Percentiles rank a stretch among this genome's conserved stretches.
phyloP scores from a whole-genome alignment of 805 yeast species.

The Clavispora carvajalis region DNA sequence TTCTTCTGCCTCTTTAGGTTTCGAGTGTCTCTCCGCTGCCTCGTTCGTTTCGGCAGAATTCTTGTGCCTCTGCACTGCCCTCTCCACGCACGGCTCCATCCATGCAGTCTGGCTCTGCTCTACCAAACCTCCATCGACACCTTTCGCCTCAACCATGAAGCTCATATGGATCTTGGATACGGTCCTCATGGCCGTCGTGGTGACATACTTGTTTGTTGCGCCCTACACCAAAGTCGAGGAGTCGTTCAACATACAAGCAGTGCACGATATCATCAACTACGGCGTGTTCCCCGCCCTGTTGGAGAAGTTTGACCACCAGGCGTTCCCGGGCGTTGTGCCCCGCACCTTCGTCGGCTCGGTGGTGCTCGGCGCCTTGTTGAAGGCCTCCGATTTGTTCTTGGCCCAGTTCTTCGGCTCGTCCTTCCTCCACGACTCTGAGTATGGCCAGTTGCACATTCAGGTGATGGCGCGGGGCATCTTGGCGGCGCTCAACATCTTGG shows the following conservation, averaged over 20 bases:
- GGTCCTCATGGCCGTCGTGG: constrained; percentile 41
- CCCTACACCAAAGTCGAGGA: constrained; percentile 94
- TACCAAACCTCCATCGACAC: no score
- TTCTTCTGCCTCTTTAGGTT: no score
- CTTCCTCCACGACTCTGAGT: constrained; percentile 6
- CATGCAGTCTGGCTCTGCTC: background rate
- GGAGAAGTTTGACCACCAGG: constrained; percentile 61
- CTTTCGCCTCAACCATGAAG: constrained; percentile 5
- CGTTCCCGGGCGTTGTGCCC: constrained; percentile 87
- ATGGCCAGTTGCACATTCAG: constrained; percentile 47
- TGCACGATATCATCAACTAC: constrained; percentile 69
- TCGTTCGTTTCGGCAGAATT: no score
- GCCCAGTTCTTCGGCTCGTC: constrained; percentile 9
- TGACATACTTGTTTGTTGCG: constrained; percentile 48
- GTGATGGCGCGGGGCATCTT: constrained; percentile 51
- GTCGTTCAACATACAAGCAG: constrained; percentile 85
- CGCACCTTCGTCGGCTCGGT: constrained; percentile 76
- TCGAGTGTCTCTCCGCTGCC: no score
- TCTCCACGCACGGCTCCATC: background rate
- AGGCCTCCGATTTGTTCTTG: constrained; percentile 23
- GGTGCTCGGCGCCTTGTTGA: constrained; percentile 43
- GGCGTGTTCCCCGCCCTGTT: constrained; percentile 43
- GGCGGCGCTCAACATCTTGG: constrained; percentile 56
- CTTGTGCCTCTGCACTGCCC: no score
- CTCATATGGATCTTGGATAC: constrained; percentile 11